Evolutionary conservation across 257 asterid species (phyloP).

Genomic region (Petunia axillaris): DNA sequence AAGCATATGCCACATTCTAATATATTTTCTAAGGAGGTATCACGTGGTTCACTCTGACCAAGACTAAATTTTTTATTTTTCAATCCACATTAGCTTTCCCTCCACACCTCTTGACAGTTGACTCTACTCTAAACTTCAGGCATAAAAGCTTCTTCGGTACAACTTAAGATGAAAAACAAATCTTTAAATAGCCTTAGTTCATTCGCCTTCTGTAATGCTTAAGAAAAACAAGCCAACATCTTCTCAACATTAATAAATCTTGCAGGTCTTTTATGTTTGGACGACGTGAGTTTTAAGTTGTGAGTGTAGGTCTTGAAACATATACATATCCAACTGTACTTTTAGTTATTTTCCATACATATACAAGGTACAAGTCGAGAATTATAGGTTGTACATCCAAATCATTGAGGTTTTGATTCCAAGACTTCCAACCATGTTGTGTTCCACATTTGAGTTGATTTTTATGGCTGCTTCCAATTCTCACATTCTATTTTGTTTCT

Average conservation of each 20-base stretch:
- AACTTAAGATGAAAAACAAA: neutral
- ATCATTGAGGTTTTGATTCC: too few relatives aligned
- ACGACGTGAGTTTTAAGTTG: too few relatives aligned
- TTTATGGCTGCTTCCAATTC: constrained; percentile 57
- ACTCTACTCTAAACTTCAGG: constrained; percentile 13
- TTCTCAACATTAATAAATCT: constrained; percentile 13
- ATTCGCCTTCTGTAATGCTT: neutral
- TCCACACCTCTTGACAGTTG: constrained; percentile 38
- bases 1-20: neutral
- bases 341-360: too few relatives aligned
- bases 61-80: neutral
- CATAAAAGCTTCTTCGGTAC: constrained; percentile 40
- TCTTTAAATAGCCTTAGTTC: constrained; percentile 29
- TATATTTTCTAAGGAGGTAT: neutral
- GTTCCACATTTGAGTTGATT: constrained; percentile 55
- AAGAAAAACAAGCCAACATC: neutral
- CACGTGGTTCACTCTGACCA: neutral
- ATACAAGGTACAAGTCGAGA: too few relatives aligned
- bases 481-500: constrained; percentile 55
- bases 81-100: constrained; percentile 45
- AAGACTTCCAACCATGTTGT: constrained; percentile 39
- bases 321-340: neutral
- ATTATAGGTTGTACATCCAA: too few relatives aligned
- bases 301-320: neutral
- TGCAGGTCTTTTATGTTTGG: neutral